Evolutionary conservation across 2,329 filamentous ascomycete genomes (phyloP).

Genomic region (Penicillium paneum): DNA sequence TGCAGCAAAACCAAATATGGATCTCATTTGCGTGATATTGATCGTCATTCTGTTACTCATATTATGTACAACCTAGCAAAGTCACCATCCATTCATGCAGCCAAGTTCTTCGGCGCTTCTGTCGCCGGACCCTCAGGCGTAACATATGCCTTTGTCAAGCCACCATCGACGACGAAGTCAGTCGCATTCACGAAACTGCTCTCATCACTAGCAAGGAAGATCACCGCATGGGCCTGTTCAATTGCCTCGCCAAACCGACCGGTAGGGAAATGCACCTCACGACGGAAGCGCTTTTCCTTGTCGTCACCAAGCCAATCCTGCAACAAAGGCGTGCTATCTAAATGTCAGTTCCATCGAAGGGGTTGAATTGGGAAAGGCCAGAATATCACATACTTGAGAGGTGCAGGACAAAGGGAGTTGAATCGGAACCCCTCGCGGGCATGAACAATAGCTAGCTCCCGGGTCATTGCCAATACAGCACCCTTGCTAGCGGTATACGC

Average conservation of each 20-base stretch:
- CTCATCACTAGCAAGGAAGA: constrained; percentile 86
- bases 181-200: constrained; percentile 83
- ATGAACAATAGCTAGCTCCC: constrained; percentile 88
- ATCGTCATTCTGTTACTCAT: constrained; percentile 4
- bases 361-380: background rate
- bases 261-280: constrained; percentile 84
- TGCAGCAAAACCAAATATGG: constrained; percentile 49
- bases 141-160: constrained; percentile 84
- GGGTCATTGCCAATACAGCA: constrained; percentile 82
- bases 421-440: constrained; percentile 86
- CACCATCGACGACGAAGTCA: constrained; percentile 93
- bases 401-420: constrained; percentile 86
- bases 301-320: constrained; percentile 94
- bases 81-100: constrained; percentile 3
- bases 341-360: constrained; percentile 25
- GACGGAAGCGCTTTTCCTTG: constrained; percentile 71
- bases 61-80: constrained; percentile 13
- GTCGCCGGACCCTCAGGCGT: constrained; percentile 59
- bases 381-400: constrained; percentile 63
- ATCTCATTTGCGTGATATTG: constrained; percentile 47
- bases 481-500: constrained; percentile 95
- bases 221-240: constrained; percentile 84
- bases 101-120: constrained; percentile 51
- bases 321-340: constrained; percentile 68
- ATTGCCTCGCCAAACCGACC: constrained; percentile 90